Conservation (phyloP, 2,329 filamentous ascomycete genomes). For the Hawksworthiomyces lignivorus region DNA sequence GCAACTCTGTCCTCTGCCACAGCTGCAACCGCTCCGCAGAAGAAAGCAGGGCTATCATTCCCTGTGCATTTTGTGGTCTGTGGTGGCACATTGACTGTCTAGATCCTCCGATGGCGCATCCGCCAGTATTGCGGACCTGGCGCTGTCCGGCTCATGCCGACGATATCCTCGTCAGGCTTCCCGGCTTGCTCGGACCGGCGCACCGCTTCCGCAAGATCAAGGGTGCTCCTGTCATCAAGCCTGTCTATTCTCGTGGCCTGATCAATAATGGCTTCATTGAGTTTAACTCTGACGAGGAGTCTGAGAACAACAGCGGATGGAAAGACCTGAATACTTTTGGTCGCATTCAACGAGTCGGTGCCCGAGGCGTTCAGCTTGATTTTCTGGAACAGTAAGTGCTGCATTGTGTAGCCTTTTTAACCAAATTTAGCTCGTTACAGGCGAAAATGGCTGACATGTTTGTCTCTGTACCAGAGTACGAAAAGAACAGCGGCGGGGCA, state of each 20-base stretch:
- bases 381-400: conserved; percentile 58
- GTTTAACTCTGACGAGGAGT: conserved; percentile 51
- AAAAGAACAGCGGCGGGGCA: conserved; percentile 17
- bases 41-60: conserved; percentile 64
- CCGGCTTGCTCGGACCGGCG: conserved; percentile 48
- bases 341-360: conserved; percentile 56
- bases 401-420: not conserved
- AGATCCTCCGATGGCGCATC: conserved; percentile 72
- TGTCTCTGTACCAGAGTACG: conserved; percentile 19
- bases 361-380: conserved; percentile 58
- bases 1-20: conserved; percentile 69
- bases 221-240: conserved; percentile 41
- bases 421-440: not conserved
- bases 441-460: not conserved
- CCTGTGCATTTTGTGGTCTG: conserved; percentile 74
- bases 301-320: conserved; percentile 40
- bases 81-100: conserved; percentile 92
- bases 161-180: conserved; percentile 57
- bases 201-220: conserved; percentile 57
- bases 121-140: conserved; percentile 72
- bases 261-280: conserved; percentile 67
- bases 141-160: conserved; percentile 83
- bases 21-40: conserved; percentile 61
- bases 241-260: conserved; percentile 54
- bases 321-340: conserved; percentile 54